Percentiles rank a stretch among this genome's conserved stretches.
Conservation (phyloP, 148 eudicot species). For the Fagopyrum tataricum region DNA sequence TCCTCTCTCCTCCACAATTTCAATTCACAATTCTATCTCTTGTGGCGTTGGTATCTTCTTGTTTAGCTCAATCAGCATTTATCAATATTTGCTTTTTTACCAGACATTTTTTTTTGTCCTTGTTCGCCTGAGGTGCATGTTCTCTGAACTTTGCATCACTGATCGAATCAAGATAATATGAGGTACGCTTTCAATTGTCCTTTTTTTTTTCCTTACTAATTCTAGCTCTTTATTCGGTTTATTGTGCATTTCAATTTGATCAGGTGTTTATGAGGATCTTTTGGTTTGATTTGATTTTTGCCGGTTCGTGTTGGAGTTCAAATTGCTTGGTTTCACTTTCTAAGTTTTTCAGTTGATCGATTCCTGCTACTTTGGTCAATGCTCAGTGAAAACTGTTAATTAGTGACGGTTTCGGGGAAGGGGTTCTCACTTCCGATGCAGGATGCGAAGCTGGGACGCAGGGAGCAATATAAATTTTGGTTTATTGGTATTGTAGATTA, state of each 20-base stretch:
- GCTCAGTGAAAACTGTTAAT: background rate
- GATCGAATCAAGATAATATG: conserved; percentile 4
- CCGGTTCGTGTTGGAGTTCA: background rate
- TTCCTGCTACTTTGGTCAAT: background rate
- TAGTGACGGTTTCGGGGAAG: no score
- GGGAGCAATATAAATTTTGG: no score
- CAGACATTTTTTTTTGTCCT: background rate
- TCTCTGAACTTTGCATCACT: conserved; percentile 17
- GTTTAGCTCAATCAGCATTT: background rate
- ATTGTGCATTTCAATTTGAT: background rate
- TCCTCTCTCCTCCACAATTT: conserved; percentile 9
- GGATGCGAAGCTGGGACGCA: no score
- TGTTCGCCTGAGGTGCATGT: conserved; percentile 16
- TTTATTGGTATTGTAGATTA: no score
- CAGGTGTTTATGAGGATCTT: conserved; percentile 5
- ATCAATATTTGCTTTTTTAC: background rate
- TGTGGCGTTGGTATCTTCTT: background rate
- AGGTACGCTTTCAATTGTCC: background rate
- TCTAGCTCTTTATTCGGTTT: background rate
- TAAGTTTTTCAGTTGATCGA: background rate
- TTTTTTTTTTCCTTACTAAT: background rate
- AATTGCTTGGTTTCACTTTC: background rate
- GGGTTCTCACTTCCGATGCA: no score
- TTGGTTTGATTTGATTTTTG: background rate
- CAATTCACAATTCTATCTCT: background rate